Evolutionary conservation across 2,329 filamentous ascomycete genomes (phyloP).

Genomic region (Pseudogymnoascus sp.): DNA sequence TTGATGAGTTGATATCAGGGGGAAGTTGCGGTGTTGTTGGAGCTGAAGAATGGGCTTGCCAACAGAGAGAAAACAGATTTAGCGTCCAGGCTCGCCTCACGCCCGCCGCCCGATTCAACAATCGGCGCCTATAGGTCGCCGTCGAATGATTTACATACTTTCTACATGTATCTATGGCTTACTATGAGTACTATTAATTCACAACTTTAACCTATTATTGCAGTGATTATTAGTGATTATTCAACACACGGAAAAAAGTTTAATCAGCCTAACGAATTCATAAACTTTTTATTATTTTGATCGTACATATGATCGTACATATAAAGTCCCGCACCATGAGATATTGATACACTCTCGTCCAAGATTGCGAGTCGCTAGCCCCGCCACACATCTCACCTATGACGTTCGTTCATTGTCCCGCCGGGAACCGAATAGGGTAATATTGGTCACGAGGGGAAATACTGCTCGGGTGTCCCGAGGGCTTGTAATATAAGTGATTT

Average conservation of each 20-base stretch:
- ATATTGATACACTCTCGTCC: neutral
- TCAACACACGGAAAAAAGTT: neutral
- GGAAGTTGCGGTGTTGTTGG: conserved; percentile 1
- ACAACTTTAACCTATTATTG: neutral
- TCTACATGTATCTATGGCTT: conserved; percentile 1
- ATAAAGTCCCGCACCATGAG: neutral
- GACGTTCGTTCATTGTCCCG: neutral
- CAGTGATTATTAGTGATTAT: neutral
- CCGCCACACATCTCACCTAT: conserved; percentile 8
- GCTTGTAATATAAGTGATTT: neutral
- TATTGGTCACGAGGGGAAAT: conserved; percentile 1
- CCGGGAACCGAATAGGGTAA: neutral
- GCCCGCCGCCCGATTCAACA: neutral
- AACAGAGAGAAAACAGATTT: conserved; percentile 7
- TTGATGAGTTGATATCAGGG: neutral
- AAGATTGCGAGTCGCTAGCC: conserved; percentile 7
- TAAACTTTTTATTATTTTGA: neutral
- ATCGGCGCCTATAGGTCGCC: conserved; percentile 1
- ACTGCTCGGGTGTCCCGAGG: neutral
- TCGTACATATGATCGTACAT: neutral
- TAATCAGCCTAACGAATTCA: neutral
- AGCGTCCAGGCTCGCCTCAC: conserved; percentile 9
- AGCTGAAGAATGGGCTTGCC: conserved; percentile 6
- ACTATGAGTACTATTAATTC: neutral
- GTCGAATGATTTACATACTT: neutral